These are phyloP conservation scores for Talaromyces thailandensis DNA, from an alignment of 495 filamentous ascomycete species.

Conservation along the genomic window DNA sequence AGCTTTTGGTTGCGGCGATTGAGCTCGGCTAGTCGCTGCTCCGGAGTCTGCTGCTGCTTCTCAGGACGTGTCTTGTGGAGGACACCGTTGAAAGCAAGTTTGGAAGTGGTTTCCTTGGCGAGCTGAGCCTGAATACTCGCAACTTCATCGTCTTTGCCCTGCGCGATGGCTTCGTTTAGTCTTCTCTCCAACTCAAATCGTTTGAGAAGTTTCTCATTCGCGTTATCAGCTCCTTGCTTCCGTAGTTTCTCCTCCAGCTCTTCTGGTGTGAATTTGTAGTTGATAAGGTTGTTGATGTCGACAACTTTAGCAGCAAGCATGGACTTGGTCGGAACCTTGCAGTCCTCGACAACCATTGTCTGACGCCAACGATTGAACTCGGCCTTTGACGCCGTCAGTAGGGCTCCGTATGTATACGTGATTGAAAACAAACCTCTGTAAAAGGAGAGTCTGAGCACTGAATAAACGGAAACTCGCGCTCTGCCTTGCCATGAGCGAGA, in stretches of 20 bases:
- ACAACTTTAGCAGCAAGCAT: constrained; percentile 60
- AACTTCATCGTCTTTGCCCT: constrained; percentile 51
- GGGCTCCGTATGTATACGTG: not conserved
- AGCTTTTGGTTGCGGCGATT: constrained; percentile 71
- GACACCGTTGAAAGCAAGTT: constrained; percentile 58
- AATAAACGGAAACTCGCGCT: constrained; percentile 74
- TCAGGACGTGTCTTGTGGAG: constrained; percentile 35
- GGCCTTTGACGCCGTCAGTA: constrained; percentile 38
- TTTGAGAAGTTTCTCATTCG: constrained; percentile 52
- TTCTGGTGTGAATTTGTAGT: constrained; percentile 66
- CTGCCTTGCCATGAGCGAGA: constrained; percentile 65
- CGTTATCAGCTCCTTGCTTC: constrained; percentile 52
- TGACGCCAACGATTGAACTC: constrained; percentile 81
- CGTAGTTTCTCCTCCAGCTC: constrained; percentile 71
- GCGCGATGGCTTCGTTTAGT: constrained; percentile 53
- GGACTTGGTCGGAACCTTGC: constrained; percentile 58
- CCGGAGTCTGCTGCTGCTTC: constrained; percentile 41
- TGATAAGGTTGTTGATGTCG: constrained; percentile 72
- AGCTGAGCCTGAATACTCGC: constrained; percentile 57
- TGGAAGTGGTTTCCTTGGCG: constrained; percentile 55
- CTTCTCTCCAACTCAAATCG: constrained; percentile 52
- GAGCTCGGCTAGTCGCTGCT: constrained; percentile 65
- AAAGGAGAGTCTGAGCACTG: constrained; percentile 68
- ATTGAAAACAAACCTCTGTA: constrained; percentile 49
- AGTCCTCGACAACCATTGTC: constrained; percentile 59